A percentile compares a stretch with the other conserved stretches of the same genome.
Evolutionary conservation across 257 asterid genomes (phyloP).

Genomic region (Solanum infundibuliforme): DNA sequence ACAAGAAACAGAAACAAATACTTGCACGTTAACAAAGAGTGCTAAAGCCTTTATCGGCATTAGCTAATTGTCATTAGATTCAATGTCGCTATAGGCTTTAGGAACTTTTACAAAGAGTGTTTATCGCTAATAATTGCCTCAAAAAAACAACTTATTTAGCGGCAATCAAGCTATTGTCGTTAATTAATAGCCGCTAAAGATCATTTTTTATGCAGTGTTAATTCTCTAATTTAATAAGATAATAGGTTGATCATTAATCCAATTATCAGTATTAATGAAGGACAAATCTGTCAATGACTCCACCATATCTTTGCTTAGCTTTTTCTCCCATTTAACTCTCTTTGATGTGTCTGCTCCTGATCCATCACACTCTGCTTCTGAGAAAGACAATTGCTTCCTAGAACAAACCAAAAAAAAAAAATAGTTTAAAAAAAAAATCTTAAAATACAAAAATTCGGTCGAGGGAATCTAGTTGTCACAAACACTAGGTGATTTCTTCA

Average conservation of each 20-base stretch:
- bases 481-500: background rate
- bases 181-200: too few species aligned
- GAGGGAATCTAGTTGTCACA: background rate
- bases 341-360: slow-evolving; percentile 3
- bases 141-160: too few species aligned
- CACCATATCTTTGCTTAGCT: background rate
- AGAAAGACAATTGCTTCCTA: slow-evolving; percentile 1
- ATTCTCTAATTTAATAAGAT: background rate
- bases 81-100: background rate
- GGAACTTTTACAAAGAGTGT: background rate
- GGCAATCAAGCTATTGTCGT: too few species aligned
- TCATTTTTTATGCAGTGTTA: background rate
- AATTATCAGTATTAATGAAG: slow-evolving; percentile 34
- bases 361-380: slow-evolving; percentile 7
- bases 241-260: slow-evolving; percentile 34
- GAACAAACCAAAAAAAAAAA: background rate
- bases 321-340: slow-evolving; percentile 37
- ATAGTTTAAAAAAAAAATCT: background rate
- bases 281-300: slow-evolving; percentile 16
- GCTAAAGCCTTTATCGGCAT: background rate
- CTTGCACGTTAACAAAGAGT: background rate
- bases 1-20: too few species aligned
- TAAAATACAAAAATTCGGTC: background rate
- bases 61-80: too few species aligned
- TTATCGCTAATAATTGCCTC: background rate